Base-by-base conservation (phyloP, 805 yeast genomes). In the Cyberlindnera euphorbiae region DNA sequence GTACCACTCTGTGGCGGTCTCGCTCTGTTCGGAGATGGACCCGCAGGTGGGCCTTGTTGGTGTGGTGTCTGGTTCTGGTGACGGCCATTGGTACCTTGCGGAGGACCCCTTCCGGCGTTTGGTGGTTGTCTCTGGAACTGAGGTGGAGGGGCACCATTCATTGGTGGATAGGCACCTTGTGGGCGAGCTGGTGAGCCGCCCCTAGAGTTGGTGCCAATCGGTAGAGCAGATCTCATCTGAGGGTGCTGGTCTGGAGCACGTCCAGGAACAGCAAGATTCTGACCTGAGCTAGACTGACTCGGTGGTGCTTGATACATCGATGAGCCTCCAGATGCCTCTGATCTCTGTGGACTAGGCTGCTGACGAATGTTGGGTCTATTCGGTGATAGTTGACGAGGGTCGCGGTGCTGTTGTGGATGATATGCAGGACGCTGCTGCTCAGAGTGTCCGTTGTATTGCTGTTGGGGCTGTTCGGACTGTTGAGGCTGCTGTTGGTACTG, bases 1-100 rank as follows among this genome's bases (percentile, higher is more conserved):
- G n/a, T n/a, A n/a, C n/a, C n/a, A n/a, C n/a, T n/a, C 26, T 41
- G 41, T 22, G 49, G 47, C 6, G 52, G 43, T 29, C 40, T 32
- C 12, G 39, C 44, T 31, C 46, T 39, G 9, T 27, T 6, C 5
- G 14, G 26, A 13, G 5, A 15, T 7, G 28, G 30, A 11, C 30
- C 34, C 10, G 39, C 32, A 17, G 26, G 35, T 8, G 43, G 30
- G 7, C 32, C 36, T n/a, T 39, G 35, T 26, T 35, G 21, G 11
- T 32, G 32, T 15, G 41, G 42, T 12, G 36, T 27, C n/a, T 29
- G 35, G 30, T 29, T 35, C 22, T 28, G 21, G 34, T 32, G 13
- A 19, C 21, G 38, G 14, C n/a, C 28, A 25, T 22, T 21, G 13
- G n/a, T n/a, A n/a, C n/a, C n/a, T n/a, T n/a, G n/a, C n/a, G n/a